These are phyloP conservation scores for Trichoderma virens DNA, from an alignment of 495 filamentous ascomycete species.

Conservation along the genomic window DNA sequence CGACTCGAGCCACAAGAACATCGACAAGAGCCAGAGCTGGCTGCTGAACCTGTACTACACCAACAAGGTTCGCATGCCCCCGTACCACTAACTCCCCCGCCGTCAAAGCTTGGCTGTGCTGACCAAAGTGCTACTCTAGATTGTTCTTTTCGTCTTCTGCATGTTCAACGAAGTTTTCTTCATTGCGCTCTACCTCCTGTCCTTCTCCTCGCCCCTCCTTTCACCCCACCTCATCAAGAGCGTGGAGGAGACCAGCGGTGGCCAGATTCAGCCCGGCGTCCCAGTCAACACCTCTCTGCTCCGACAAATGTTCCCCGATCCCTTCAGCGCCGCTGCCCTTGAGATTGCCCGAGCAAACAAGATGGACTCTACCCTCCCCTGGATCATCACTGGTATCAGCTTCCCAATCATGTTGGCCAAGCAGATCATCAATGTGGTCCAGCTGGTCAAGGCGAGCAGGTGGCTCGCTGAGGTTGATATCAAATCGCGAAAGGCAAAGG, in stretches of 20 bases:
- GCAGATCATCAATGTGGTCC: constrained; percentile 89
- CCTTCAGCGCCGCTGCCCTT: constrained; percentile 84
- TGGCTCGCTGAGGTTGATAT: constrained; percentile 36
- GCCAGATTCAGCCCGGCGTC: constrained; percentile 52
- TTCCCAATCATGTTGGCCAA: constrained; percentile 83
- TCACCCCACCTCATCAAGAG: constrained; percentile 67
- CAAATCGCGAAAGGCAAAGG: constrained; percentile 12
- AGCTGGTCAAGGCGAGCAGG: constrained; percentile 85
- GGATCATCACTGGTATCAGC: constrained; percentile 76
- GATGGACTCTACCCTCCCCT: constrained; percentile 67
- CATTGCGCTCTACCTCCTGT: constrained; percentile 94
- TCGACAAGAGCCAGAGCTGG: constrained; percentile 69
- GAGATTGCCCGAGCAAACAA: constrained; percentile 90
- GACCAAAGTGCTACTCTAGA: constrained; percentile 40
- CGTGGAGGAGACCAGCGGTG: constrained; percentile 37
- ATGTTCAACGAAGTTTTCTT: constrained; percentile 91
- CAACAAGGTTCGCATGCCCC: constrained; percentile 64
- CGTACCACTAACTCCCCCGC: constrained; percentile 1
- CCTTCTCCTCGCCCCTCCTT: constrained; percentile 81
- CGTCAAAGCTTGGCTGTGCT: constrained; percentile 11
- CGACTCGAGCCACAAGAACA: constrained; percentile 83
- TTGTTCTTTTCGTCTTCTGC: constrained; percentile 86
- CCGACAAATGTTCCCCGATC: constrained; percentile 65
- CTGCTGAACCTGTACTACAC: constrained; percentile 93
- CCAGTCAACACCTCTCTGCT: constrained; percentile 56